Evolutionary conservation across 2,329 filamentous ascomycete species (phyloP), one percentile per base, ranked within the genome.

Genomic region (Paracorniculantispora psalliotae): DNA sequence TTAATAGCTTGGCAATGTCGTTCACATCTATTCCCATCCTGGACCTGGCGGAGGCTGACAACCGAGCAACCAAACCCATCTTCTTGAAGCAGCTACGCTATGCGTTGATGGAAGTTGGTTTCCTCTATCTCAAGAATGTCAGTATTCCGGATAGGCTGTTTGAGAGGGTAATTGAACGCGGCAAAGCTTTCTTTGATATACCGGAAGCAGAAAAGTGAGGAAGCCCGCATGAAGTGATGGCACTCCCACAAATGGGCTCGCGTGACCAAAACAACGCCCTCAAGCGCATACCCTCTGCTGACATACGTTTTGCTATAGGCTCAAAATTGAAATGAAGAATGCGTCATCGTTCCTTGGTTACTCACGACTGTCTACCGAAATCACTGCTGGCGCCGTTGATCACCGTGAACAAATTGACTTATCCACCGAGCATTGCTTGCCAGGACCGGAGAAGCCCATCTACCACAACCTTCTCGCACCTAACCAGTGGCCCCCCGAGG

Each of bases 401-500:
- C 89, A 92, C 77, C 82, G 91, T 54, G 91, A 96, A 71, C 91
- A 96, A 71, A 87, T 96, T 62, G 91, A 96, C 72, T 81, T 96
- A 54, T 91, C 89, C 0, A 96, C 91, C 0, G 86, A 90, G 55
- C 90, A 94, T 66, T 77, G 86, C 0, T 52, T 88, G 1, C 90
- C 88, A 0, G 73, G 73, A 1, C 78, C 86, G 0, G 75, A 74
- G 23, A 84, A 86, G 33, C 91, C 91, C 1, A 75, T 83, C 1
- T 89, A 92, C 71, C 79, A 90, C 69, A 90, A 93, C 71, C 81
- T 96, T 17, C 79, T 90, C 9, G 87, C 85, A 17, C 90, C 84
- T 1, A 87, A 85, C 69, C 90, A 93, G 75, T 96, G 91, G 91
- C 91, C 91, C 0, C 82, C 85, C 0, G 70, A 81, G 15, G 65